Evolutionary conservation across 192 early-diverging fungal genomes (phyloP).

Genomic region (Umbelopsis ramanniana): DNA sequence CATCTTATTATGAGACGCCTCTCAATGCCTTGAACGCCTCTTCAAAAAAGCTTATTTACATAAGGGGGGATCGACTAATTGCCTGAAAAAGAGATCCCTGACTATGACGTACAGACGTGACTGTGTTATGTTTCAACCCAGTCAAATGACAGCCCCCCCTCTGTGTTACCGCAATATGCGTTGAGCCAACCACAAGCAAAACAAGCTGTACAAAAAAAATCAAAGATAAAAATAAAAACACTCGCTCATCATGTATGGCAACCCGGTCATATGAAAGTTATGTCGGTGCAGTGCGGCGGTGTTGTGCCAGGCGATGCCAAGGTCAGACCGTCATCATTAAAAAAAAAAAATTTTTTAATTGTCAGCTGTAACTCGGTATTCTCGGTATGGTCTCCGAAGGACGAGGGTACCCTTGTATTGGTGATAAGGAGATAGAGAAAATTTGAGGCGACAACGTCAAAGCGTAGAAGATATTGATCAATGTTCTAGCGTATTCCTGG

Average conservation of each 20-base stretch:
- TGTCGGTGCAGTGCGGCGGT: too few relatives aligned
- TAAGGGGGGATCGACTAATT: slow-evolving; percentile 4
- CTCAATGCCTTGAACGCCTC: slow-evolving; percentile 21
- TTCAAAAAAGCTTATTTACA: slow-evolving; percentile 18
- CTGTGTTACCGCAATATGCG: slow-evolving; percentile 7
- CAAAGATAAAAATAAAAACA: too few relatives aligned
- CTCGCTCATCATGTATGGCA: too few relatives aligned
- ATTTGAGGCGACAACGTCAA: not conserved
- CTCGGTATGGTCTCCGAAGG: too few relatives aligned
- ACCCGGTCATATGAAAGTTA: too few relatives aligned
- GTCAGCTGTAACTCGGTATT: too few relatives aligned
- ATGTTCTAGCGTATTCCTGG: slow-evolving; percentile 16
- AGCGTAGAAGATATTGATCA: not conserved
- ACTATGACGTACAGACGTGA: slow-evolving; percentile 9
- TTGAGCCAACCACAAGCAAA: not conserved
- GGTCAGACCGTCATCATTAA: too few relatives aligned
- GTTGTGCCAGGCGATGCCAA: too few relatives aligned
- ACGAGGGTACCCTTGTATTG: too few relatives aligned
- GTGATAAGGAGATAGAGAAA: not conserved
- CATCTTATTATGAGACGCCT: not conserved
- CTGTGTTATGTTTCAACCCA: not conserved
- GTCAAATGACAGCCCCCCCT: slow-evolving; percentile 12
- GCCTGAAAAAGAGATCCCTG: not conserved
- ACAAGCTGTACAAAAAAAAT: too few relatives aligned
- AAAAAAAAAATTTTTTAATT: too few relatives aligned